Evolutionary conservation across 2,329 filamentous ascomycete genomes (phyloP).

Genomic region (Alternaria sp.): DNA sequence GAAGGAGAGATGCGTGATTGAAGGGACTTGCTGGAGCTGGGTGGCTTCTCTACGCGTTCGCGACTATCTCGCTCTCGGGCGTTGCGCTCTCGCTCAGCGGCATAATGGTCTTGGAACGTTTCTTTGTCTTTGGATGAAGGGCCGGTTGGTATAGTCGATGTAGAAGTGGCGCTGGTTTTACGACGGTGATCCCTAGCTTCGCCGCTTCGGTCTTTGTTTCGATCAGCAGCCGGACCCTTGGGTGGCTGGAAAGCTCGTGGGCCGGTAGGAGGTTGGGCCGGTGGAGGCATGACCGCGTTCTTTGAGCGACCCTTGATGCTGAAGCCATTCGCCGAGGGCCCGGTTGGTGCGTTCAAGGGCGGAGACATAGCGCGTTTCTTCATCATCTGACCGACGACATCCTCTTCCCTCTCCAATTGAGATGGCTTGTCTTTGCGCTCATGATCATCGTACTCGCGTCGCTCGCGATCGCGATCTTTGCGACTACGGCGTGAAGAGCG

Average conservation of each 20-base stretch:
- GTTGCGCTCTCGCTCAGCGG: constrained; percentile 68
- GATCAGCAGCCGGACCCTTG: constrained; percentile 47
- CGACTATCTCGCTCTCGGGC: constrained; percentile 38
- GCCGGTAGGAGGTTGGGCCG: constrained; percentile 45
- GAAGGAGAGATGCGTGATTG: constrained; percentile 28
- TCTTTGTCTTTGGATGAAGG: constrained; percentile 14
- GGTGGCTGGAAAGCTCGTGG: constrained; percentile 45
- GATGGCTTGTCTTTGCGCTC: constrained; percentile 27
- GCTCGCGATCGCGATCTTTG: constrained; percentile 52
- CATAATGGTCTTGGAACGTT: constrained; percentile 63
- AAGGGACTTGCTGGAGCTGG: constrained; percentile 22
- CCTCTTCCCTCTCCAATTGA: constrained; percentile 22
- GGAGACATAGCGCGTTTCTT: constrained; percentile 39
- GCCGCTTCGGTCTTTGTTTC: constrained; percentile 31
- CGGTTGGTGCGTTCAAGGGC: constrained; percentile 43
- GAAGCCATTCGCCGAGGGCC: constrained; percentile 54
- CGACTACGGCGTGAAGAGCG: constrained; percentile 52
- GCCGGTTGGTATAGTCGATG: constrained; percentile 23
- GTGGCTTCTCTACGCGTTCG: constrained; percentile 32
- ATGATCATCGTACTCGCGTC: constrained; percentile 27
- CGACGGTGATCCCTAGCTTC: constrained; percentile 24
- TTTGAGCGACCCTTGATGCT: constrained; percentile 49
- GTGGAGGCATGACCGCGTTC: constrained; percentile 34
- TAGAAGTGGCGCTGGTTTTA: constrained; percentile 24
- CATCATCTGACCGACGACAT: constrained; percentile 36